Evolutionary conservation across 2,329 filamentous ascomycete genomes (phyloP).

Genomic region (Periconia digitata): DNA sequence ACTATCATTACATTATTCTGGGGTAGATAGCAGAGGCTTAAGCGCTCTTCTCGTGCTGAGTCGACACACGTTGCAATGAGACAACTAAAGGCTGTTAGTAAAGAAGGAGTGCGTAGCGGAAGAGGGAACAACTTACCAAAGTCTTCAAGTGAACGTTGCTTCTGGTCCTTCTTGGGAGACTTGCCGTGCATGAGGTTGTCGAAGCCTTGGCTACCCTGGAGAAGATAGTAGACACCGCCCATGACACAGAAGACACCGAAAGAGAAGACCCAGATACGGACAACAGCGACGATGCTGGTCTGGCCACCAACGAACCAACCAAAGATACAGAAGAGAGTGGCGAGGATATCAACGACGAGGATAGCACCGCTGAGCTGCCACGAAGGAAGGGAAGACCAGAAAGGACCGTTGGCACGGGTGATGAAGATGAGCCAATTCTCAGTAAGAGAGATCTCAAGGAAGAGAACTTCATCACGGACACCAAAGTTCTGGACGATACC

Average conservation of each 20-base stretch:
- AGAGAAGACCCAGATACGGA: constrained; percentile 89
- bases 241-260: constrained; percentile 86
- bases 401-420: constrained; percentile 87
- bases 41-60: constrained; percentile 85
- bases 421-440: constrained; percentile 98
- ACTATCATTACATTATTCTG: constrained; percentile 21
- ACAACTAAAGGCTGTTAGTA: constrained; percentile 69
- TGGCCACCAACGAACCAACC: constrained; percentile 74
- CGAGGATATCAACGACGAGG: constrained; percentile 77
- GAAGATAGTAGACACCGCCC: constrained; percentile 75
- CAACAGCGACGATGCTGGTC: constrained; percentile 79
- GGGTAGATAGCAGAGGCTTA: constrained; percentile 47
- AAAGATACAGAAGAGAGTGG: constrained; percentile 83
- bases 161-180: constrained; percentile 76
- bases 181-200: constrained; percentile 94
- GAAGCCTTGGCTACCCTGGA: constrained; percentile 79
- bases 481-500: constrained; percentile 91
- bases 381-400: constrained; percentile 87
- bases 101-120: constrained; percentile 2
- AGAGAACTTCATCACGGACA: constrained; percentile 77
- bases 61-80: constrained; percentile 85
- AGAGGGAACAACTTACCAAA: constrained; percentile 66
- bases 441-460: constrained; percentile 86
- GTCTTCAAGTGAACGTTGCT: constrained; percentile 84
- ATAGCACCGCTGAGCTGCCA: constrained; percentile 82